Evolutionary conservation across 2,329 filamentous ascomycete species (phyloP), one percentile per base, ranked within the genome.

Genomic region (Alternaria consortialis): DNA sequence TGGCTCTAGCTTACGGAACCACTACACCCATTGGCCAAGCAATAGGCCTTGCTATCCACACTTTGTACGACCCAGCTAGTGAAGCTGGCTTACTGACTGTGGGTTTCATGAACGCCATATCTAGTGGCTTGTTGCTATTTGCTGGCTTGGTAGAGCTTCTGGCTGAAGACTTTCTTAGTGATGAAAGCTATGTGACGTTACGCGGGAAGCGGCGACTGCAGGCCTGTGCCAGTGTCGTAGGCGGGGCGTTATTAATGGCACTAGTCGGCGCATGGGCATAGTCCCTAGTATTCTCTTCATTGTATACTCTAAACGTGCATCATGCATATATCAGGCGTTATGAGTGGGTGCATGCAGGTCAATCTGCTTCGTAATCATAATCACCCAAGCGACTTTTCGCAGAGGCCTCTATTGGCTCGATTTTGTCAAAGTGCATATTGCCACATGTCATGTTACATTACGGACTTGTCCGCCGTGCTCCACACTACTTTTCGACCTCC

Each of bases 241-340:
- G 80, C 31, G 88, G 88, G 0, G 85, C 86, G 15, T 75, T 85
- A 62, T 74, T 90, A 43, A 91, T 91, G 88, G 87, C 88, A 20
- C 77, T 90, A 58, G 88, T 91, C 2, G 88, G 88, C 7, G 88
- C 88, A 51, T 91, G 87, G 84, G 88, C 88, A 63, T 84, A 75
- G 60, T 54, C 20, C 13, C 12, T 20, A 36, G 17, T 6, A 8
- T 44, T 46, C 29, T 44, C 42, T 42, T 59, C 34, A 42, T 40
- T 40, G 42, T 32, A 39, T 39, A 11, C 53, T 36, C 11, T 31
- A 39, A 32, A 40, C 47, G 20, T 20, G 34, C 51, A 23, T 40
- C 29, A 60, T 60, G 56, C 63, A 65, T 55, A 29, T 51, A 37
- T 25, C 25, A 20, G 53, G 63, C 53, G 48, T 48, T 51, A 36